Base-by-base conservation (phyloP, 768 basidiomycete genomes). In the Plicaturopsis crispa region DNA sequence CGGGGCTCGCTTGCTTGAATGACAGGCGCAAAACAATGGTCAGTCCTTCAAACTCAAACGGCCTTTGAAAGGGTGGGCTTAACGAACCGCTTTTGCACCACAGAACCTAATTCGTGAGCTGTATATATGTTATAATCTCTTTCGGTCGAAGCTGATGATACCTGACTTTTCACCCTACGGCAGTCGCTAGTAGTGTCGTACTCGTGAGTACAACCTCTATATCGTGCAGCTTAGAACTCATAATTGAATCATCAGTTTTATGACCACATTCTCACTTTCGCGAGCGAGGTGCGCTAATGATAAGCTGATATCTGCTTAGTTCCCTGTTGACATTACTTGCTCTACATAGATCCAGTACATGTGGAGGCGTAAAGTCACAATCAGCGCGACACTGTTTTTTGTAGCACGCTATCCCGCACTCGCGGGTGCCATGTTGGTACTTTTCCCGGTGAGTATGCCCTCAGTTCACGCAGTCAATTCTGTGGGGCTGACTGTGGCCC, bases 351-450 rank as follows among this genome's bases (percentile, higher is more conserved):
- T 41, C 16, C 44, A 33, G 14, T 43, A 45, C 34, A 24, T 48
- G 8, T 50, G 49, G 49, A 21, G 32, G 14, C 44, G 47, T 17
- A 19, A 40, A 22, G 35, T 36, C n/a, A 12, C 49, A 24, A 7
- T 50, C 6, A 43, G 39, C 22, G 41, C 42, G 16, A 13, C 41
- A 16, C 26, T 42, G 7, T 50, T 46, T 32, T 4, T 48, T 7
- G 12, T 41, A 4, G 41, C 47, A 30, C 49, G 49, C 21, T 50
- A 50, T 28, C 43, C 40, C 11, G 47, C 32, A 16, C 35, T 51
- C 34, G 43, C 41, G 4, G 36, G 24, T 21, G 32, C 40, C 8
- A 44, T 51, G 23, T 8, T 49, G 31, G 34, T 38, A 19, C 33
- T 49, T 3, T 24, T 46, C 10, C 42, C 44, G 17, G 49, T 47